Conservation (phyloP, 441 rosid species). For the Viola pubescens region DNA sequence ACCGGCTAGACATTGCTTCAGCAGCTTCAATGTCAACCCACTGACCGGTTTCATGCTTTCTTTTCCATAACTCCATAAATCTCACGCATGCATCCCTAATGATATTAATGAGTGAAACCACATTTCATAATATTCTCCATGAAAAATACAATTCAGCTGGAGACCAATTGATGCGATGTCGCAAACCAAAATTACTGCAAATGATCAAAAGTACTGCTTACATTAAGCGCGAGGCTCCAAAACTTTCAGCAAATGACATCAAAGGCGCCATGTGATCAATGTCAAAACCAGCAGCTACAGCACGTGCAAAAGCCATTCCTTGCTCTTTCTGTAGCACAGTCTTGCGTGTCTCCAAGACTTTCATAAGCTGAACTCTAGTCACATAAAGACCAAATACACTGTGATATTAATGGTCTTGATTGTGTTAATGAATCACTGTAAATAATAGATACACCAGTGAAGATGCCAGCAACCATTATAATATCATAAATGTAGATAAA, state of each 20-base stretch:
- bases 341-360: slow-evolving; percentile 85
- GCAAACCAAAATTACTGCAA: background rate
- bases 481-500: background rate
- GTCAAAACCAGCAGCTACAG: slow-evolving; percentile 95
- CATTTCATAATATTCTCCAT: slow-evolving; percentile 8
- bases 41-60: slow-evolving; percentile 90
- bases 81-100: slow-evolving; percentile 82
- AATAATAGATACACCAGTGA: background rate
- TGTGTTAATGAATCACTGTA: background rate
- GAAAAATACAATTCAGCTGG: slow-evolving; percentile 3
- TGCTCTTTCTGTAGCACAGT: slow-evolving; percentile 84
- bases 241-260: slow-evolving; percentile 70
- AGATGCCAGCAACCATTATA: slow-evolving; percentile 2
- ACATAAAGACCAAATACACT: slow-evolving; percentile 15
- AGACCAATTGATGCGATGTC: slow-evolving; percentile 1
- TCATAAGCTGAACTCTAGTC: slow-evolving; percentile 74
- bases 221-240: slow-evolving; percentile 88
- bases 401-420: background rate
- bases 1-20: slow-evolving; percentile 43
- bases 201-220: slow-evolving; percentile 22
- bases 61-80: slow-evolving; percentile 80
- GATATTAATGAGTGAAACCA: slow-evolving; percentile 21
- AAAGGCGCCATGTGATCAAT: slow-evolving; percentile 65
- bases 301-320: slow-evolving; percentile 99
- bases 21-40: slow-evolving; percentile 86